phyloP scores from a whole-genome alignment of 2,329 filamentous ascomycete genomes.

The Colletotrichum musicola region DNA sequence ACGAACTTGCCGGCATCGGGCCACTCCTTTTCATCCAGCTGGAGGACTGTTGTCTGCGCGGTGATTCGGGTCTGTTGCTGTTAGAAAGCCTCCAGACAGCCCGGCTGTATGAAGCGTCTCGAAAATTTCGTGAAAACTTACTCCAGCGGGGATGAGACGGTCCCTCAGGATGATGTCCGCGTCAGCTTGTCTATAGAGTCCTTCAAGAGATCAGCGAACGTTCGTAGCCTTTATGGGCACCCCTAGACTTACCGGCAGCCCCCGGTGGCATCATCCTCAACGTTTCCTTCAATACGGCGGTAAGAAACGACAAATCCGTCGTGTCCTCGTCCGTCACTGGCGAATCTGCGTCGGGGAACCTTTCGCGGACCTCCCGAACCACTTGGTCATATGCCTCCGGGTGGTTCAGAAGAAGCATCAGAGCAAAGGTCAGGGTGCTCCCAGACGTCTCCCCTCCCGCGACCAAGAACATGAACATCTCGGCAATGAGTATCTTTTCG shows the following conservation, averaged over 20 bases:
- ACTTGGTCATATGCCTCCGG: not conserved
- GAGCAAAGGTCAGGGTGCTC: not conserved
- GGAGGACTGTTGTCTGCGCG: conserved; percentile 8
- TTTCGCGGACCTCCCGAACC: not conserved
- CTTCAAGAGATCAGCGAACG: not conserved
- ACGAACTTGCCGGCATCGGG: conserved; percentile 4
- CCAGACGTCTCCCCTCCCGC: conserved; percentile 8
- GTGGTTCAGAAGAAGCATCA: conserved; percentile 10
- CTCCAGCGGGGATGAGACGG: conserved; percentile 1
- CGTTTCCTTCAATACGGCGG: conserved; percentile 53
- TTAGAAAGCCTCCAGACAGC: not conserved
- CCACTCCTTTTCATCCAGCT: conserved; percentile 11
- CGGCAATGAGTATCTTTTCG: conserved; percentile 2
- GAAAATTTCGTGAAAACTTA: not conserved
- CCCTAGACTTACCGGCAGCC: conserved; percentile 42
- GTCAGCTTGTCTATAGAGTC: conserved; percentile 11
- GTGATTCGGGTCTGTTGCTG: conserved; percentile 9
- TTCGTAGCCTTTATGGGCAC: not conserved
- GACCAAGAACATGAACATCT: conserved; percentile 23
- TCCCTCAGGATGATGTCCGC: conserved; percentile 11
- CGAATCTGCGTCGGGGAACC: conserved; percentile 1
- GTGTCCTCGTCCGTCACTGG: conserved; percentile 3
- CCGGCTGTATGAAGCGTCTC: not conserved
- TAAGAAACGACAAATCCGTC: conserved; percentile 60
- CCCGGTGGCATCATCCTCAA: conserved; percentile 51